phyloP scores from a whole-genome alignment of 192 early-diverging fungal species.

The Coemansia sp. region DNA sequence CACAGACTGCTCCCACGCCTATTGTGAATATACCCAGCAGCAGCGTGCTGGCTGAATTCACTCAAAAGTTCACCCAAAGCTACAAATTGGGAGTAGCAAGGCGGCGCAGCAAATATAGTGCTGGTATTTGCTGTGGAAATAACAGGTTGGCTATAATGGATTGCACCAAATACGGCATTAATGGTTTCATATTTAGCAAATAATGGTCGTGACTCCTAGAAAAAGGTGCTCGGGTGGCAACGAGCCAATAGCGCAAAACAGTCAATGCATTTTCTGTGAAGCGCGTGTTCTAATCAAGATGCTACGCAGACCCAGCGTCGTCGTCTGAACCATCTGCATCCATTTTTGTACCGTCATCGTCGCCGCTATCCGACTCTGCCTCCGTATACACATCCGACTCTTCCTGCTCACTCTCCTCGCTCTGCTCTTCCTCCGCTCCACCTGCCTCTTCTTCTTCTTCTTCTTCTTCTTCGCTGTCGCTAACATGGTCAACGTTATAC shows the following conservation, averaged over 20 bases:
- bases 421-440: slow-evolving; percentile 4
- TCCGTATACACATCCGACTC: slow-evolving; percentile 22
- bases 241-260: too few relatives aligned
- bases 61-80: background rate
- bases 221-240: too few relatives aligned
- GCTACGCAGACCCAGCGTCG: background rate
- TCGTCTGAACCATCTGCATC: background rate
- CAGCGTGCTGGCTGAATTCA: slow-evolving; percentile 5
- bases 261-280: background rate
- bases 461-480: slow-evolving; percentile 35
- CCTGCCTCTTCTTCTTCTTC: slow-evolving; percentile 1
- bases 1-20: slow-evolving; percentile 6
- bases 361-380: background rate
- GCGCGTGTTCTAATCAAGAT: background rate
- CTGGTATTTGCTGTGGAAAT: background rate
- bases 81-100: background rate
- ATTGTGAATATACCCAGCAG: slow-evolving; percentile 6
- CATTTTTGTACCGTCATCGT: background rate
- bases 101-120: background rate
- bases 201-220: too few relatives aligned
- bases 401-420: slow-evolving; percentile 22
- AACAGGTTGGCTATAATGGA: background rate
- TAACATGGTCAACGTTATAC: slow-evolving; percentile 25
- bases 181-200: too few relatives aligned
- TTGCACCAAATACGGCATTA: too few relatives aligned